A percentile compares a stretch with the other conserved stretches of the same genome.
These are phyloP conservation scores for Terana coerulea DNA, from an alignment of 768 basidiomycete genomes.

Conservation along the genomic window DNA sequence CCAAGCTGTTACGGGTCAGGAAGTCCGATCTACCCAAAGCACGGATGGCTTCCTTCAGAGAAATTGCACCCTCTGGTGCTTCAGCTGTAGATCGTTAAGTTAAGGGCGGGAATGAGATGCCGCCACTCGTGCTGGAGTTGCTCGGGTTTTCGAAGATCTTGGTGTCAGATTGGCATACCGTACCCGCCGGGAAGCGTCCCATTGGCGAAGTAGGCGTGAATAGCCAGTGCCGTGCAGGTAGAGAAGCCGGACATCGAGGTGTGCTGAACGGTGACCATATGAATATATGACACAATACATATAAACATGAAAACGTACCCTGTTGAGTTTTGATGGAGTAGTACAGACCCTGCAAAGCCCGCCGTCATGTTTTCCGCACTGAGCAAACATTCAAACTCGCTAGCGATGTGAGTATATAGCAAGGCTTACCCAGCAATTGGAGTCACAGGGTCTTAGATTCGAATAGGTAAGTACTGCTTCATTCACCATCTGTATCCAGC, in stretches of 20 bases:
- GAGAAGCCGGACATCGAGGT: slow-evolving; percentile 21
- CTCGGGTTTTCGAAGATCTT: neutral
- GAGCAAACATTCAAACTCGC: neutral
- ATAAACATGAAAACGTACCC: slow-evolving; percentile 6
- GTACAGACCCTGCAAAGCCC: slow-evolving; percentile 5
- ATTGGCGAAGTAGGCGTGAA: slow-evolving; percentile 37
- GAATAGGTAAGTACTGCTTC: neutral
- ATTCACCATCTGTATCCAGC: too few relatives aligned
- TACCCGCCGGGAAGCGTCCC: slow-evolving; percentile 39
- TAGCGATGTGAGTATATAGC: neutral
- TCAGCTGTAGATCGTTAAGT: too few relatives aligned
- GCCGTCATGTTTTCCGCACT: neutral
- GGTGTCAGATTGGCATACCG: slow-evolving; percentile 31
- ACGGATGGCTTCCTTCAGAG: too few relatives aligned
- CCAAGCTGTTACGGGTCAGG: too few relatives aligned
- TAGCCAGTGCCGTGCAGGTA: slow-evolving; percentile 29
- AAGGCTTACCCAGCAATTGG: slow-evolving; percentile 10
- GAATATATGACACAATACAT: neutral
- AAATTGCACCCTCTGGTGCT: too few relatives aligned
- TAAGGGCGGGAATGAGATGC: too few relatives aligned
- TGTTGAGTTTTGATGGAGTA: slow-evolving; percentile 9
- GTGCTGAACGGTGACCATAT: neutral
- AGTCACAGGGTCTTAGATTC: slow-evolving; percentile 13
- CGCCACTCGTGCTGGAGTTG: too few relatives aligned
- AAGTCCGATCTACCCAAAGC: too few relatives aligned